phyloP scores from a whole-genome alignment of 2,329 filamentous ascomycete species.

The Trichophyton benhamiae region DNA sequence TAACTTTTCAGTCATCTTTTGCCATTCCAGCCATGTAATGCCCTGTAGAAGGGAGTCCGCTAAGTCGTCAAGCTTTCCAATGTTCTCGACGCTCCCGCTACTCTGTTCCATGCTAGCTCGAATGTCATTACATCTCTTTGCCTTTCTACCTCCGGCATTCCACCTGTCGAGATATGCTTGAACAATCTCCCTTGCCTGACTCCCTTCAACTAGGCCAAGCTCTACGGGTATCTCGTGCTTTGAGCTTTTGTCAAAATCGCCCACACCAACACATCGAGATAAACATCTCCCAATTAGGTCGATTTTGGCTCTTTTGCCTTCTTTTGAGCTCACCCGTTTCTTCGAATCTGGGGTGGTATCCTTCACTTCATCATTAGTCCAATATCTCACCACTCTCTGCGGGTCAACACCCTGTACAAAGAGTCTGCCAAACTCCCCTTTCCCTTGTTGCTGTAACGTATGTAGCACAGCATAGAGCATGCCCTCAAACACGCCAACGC shows the following conservation, averaged over 20 bases:
- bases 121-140: not conserved
- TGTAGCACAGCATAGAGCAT: slow-evolving; percentile 64
- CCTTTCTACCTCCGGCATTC: slow-evolving; percentile 13
- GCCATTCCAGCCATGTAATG: slow-evolving; percentile 65
- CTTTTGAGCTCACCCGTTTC: slow-evolving; percentile 17
- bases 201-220: slow-evolving; percentile 18
- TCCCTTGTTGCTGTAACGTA: slow-evolving; percentile 39
- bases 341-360: slow-evolving; percentile 7
- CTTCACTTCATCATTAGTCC: slow-evolving; percentile 29
- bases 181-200: slow-evolving; percentile 16
- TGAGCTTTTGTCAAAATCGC: not conserved
- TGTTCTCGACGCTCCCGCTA: slow-evolving; percentile 2
- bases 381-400: slow-evolving; percentile 44
- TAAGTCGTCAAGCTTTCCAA: slow-evolving; percentile 64
- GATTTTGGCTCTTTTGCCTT: slow-evolving; percentile 47
- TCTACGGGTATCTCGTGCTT: slow-evolving; percentile 12
- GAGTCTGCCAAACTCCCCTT: slow-evolving; percentile 24
- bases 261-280: slow-evolving; percentile 3
- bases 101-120: not conserved
- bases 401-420: slow-evolving; percentile 42
- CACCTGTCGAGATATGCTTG: slow-evolving; percentile 23
- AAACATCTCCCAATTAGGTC: slow-evolving; percentile 48
- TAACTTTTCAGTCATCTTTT: slow-evolving; percentile 31
- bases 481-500: slow-evolving; percentile 69
- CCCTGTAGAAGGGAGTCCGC: slow-evolving; percentile 70